Conservation (phyloP, 2,329 filamentous ascomycete species). For the Colletotrichum sp. region DNA sequence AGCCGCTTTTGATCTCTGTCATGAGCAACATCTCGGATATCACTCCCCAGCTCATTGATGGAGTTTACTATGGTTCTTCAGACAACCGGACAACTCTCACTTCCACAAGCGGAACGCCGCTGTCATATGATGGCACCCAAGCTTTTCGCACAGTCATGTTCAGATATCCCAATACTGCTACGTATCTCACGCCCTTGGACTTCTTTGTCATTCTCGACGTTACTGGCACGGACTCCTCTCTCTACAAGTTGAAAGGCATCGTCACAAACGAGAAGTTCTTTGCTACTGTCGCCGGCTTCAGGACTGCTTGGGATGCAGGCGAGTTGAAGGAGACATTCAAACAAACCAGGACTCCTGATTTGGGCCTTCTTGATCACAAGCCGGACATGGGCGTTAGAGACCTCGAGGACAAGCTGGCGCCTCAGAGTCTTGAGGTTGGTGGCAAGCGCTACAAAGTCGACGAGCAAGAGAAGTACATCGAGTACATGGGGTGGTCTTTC, state of each 20-base stretch:
- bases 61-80: slow-evolving; percentile 33
- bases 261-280: slow-evolving; percentile 46
- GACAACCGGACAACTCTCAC: slow-evolving; percentile 33
- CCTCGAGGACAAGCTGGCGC: slow-evolving; percentile 37
- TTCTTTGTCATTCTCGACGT: slow-evolving; percentile 48
- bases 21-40: slow-evolving; percentile 52
- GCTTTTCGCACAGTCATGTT: slow-evolving; percentile 46
- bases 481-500: slow-evolving; percentile 58
- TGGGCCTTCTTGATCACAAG: slow-evolving; percentile 38
- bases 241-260: slow-evolving; percentile 45
- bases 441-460: slow-evolving; percentile 49
- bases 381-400: slow-evolving; percentile 31
- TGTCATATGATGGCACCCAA: slow-evolving; percentile 43
- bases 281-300: slow-evolving; percentile 33
- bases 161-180: slow-evolving; percentile 39
- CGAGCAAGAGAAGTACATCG: slow-evolving; percentile 47
- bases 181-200: slow-evolving; percentile 46
- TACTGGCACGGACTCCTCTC: slow-evolving; percentile 44
- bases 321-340: slow-evolving; percentile 36
- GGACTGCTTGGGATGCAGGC: slow-evolving; percentile 39
- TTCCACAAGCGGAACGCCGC: slow-evolving; percentile 36
- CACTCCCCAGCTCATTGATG: slow-evolving; percentile 40
- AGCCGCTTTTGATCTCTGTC: slow-evolving; percentile 37
- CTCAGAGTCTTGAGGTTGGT: slow-evolving; percentile 38
- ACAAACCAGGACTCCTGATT: slow-evolving; percentile 35